A percentile compares a stretch with the other conserved stretches of the same genome.
These are phyloP conservation scores for Persicaria maculosa DNA, from an alignment of 148 eudicot genomes.

Conservation along the genomic window DNA sequence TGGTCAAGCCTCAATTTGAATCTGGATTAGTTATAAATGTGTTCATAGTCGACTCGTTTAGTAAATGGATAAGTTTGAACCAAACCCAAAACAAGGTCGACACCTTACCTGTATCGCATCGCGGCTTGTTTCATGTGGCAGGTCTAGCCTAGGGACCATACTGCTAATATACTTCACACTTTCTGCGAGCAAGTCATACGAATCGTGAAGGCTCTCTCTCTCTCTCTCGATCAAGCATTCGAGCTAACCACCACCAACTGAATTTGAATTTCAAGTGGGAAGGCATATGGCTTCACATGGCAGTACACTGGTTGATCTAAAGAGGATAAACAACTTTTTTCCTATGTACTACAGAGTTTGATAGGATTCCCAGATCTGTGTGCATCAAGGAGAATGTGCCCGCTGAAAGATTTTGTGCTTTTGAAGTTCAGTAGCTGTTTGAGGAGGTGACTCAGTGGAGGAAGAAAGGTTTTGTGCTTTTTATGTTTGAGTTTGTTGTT, in stretches of 20 bases:
- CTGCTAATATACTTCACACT: constrained; percentile 72
- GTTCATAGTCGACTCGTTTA: no score
- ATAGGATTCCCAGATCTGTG: background rate
- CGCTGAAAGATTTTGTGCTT: background rate
- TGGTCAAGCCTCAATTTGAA: no score
- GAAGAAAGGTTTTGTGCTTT: background rate
- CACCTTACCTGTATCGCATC: no score
- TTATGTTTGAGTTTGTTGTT: background rate
- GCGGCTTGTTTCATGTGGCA: constrained; percentile 17
- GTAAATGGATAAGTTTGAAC: no score
- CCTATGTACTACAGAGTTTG: background rate
- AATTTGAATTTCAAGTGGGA: background rate
- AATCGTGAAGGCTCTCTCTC: background rate
- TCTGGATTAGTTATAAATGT: no score
- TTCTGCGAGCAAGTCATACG: constrained; percentile 31
- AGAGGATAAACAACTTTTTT: background rate
- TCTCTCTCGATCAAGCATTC: background rate
- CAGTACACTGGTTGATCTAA: background rate
- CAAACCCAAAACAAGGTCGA: no score
- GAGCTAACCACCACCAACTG: constrained; percentile 1
- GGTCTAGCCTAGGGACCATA: constrained; percentile 77
- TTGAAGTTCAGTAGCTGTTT: background rate
- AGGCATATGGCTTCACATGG: background rate
- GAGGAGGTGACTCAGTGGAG: background rate
- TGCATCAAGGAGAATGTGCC: background rate